phyloP scores from a whole-genome alignment of 805 yeast genomes.

The Soucietia sequanensis region DNA sequence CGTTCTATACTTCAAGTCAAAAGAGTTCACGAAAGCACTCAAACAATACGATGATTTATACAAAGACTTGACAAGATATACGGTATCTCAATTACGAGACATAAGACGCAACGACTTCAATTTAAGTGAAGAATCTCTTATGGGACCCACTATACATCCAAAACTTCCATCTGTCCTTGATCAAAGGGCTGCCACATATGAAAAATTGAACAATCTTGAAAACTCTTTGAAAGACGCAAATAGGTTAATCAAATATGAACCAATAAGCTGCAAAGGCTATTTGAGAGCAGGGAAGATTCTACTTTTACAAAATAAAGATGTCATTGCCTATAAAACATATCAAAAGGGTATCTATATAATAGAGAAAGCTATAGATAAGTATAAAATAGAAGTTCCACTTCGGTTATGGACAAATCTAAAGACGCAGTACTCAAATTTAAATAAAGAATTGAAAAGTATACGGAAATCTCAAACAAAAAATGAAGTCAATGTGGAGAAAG shows the following conservation, averaged over 20 bases:
- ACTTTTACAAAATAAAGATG: slow-evolving; percentile 16
- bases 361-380: slow-evolving; percentile 25
- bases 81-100: slow-evolving; percentile 12
- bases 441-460: slow-evolving; percentile 16
- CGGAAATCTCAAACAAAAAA: slow-evolving; percentile 15
- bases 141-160: slow-evolving; percentile 35
- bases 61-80: slow-evolving; percentile 12
- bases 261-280: slow-evolving; percentile 50
- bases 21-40: slow-evolving; percentile 28
- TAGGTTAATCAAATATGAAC: slow-evolving; percentile 34
- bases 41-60: slow-evolving; percentile 24
- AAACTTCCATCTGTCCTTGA: slow-evolving; percentile 37
- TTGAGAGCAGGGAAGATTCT: slow-evolving; percentile 42
- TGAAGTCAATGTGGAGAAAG: slow-evolving; percentile 2
- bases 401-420: slow-evolving; percentile 20
- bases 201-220: slow-evolving; percentile 32
- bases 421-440: slow-evolving; percentile 21
- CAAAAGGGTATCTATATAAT: slow-evolving; percentile 40
- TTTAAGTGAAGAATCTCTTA: slow-evolving; percentile 22
- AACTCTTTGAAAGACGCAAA: slow-evolving; percentile 40
- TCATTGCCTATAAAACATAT: slow-evolving; percentile 35
- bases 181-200: slow-evolving; percentile 49
- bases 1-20: slow-evolving; percentile 29
- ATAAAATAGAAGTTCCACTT: slow-evolving; percentile 28
- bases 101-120: slow-evolving; percentile 17